phyloP scores from a whole-genome alignment of 306 rosid species.

The Rosa lucieae region DNA sequence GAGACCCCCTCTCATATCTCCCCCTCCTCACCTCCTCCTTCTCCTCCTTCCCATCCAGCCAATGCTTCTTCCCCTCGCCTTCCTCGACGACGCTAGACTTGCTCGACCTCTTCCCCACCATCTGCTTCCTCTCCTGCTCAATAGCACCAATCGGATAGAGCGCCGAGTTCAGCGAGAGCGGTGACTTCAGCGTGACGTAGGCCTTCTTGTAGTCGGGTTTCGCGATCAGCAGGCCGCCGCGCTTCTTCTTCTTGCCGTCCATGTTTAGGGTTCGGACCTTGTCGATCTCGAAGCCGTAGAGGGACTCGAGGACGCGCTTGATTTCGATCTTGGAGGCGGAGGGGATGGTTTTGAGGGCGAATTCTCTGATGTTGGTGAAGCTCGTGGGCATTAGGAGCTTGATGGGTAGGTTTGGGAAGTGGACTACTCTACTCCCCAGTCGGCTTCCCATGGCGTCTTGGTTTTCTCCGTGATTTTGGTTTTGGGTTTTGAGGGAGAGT shows the following conservation, averaged over 20 bases:
- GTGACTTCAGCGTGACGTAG: constrained; percentile 64
- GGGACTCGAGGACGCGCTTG: constrained; percentile 63
- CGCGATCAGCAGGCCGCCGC: constrained; percentile 50
- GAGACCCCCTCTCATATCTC: constrained; percentile 20
- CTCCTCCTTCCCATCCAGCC: constrained; percentile 55
- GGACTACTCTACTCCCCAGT: constrained; percentile 57
- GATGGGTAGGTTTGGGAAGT: constrained; percentile 63
- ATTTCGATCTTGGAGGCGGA: constrained; percentile 84
- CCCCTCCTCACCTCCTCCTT: constrained; percentile 4
- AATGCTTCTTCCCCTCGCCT: constrained; percentile 53
- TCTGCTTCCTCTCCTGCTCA: constrained; percentile 41
- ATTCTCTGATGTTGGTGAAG: constrained; percentile 53
- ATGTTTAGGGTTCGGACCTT: constrained; percentile 79
- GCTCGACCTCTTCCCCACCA: constrained; percentile 35
- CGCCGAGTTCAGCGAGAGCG: constrained; percentile 51
- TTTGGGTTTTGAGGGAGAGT: background rate
- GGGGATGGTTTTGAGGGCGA: constrained; percentile 77
- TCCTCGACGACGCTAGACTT: constrained; percentile 54
- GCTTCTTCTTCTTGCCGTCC: constrained; percentile 81
- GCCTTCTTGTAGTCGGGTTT: constrained; percentile 91
- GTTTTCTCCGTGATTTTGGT: background rate
- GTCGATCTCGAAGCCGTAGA: constrained; percentile 68
- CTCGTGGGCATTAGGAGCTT: constrained; percentile 63
- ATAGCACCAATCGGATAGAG: constrained; percentile 47
- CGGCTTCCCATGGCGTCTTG: constrained; percentile 51